A percentile compares a stretch with the other conserved stretches of the same genome.
Conservation (phyloP, 129 eudicot species). For the Solidago caesia region DNA sequence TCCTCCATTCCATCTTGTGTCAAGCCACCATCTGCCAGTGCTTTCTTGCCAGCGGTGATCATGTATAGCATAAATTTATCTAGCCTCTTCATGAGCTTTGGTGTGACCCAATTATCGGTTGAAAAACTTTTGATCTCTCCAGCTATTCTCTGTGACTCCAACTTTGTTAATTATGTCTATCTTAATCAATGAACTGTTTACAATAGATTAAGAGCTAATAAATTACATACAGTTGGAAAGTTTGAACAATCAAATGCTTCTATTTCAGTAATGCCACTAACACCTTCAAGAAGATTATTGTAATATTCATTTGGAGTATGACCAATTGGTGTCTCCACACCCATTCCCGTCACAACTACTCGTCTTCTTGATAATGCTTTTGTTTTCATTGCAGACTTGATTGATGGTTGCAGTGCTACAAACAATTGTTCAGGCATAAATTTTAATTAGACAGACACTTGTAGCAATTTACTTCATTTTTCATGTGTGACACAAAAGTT, state of each 20-base stretch:
- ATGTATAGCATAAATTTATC: slow-evolving; percentile 82
- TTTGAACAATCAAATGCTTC: slow-evolving; percentile 72
- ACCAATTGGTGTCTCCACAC: slow-evolving; percentile 77
- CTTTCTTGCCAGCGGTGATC: slow-evolving; percentile 89
- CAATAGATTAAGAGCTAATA: background rate
- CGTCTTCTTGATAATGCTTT: slow-evolving; percentile 50
- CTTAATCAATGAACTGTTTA: background rate
- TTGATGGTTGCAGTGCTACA: slow-evolving; percentile 43
- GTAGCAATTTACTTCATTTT: no score
- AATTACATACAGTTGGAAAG: slow-evolving; percentile 65
- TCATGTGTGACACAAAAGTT: no score
- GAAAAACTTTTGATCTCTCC: slow-evolving; percentile 82
- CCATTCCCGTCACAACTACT: slow-evolving; percentile 93
- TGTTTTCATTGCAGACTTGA: slow-evolving; percentile 29
- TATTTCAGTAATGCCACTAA: slow-evolving; percentile 75
- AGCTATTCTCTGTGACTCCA: slow-evolving; percentile 64
- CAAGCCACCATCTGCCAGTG: slow-evolving; percentile 67
- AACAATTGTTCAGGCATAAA: slow-evolving; percentile 38
- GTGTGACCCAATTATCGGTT: slow-evolving; percentile 62
- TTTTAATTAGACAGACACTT: no score
- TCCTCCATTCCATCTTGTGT: slow-evolving; percentile 58
- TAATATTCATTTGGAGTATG: slow-evolving; percentile 64
- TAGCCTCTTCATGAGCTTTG: slow-evolving; percentile 73
- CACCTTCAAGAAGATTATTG: slow-evolving; percentile 77
- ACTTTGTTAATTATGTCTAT: slow-evolving; percentile 12